A percentile compares a stretch with the other conserved stretches of the same genome.
These are phyloP conservation scores for Entrophospora sp. DNA, from an alignment of 192 early-diverging fungal genomes.

Conservation along the genomic window DNA sequence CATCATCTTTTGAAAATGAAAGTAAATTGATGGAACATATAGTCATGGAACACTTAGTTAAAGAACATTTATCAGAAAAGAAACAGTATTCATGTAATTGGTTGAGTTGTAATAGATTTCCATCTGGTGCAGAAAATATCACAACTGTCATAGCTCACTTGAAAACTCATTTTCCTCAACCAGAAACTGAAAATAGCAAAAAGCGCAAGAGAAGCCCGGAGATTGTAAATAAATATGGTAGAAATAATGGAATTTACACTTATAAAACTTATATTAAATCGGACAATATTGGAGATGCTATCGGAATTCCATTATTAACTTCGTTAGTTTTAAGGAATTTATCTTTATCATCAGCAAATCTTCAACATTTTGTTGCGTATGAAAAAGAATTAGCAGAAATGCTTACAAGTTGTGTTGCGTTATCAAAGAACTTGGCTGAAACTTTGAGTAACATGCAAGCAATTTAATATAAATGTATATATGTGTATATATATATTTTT, in stretches of 20 bases:
- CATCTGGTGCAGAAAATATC: conserved; percentile 24
- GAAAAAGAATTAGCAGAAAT: conserved; percentile 39
- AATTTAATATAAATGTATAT: too few relatives aligned
- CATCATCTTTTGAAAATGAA: conserved; percentile 28
- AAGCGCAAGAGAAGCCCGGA: conserved; percentile 15
- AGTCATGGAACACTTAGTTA: too few relatives aligned
- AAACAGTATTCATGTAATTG: conserved; percentile 39
- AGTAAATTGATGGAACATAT: conserved; percentile 38
- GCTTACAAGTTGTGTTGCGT: conserved; percentile 29
- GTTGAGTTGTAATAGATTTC: conserved; percentile 39
- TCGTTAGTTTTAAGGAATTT: conserved; percentile 46
- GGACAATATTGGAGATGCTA: conserved; percentile 25
- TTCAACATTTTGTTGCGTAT: conserved; percentile 40
- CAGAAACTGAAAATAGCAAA: conserved; percentile 22
- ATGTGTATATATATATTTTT: too few relatives aligned
- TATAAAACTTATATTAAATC: conserved; percentile 35
- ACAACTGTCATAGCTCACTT: conserved; percentile 36
- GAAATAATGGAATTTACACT: conserved; percentile 18
- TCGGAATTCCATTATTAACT: conserved; percentile 49
- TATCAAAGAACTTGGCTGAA: conserved; percentile 17
- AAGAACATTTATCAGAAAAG: conserved; percentile 34
- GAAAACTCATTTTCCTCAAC: conserved; percentile 43
- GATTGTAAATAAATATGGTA: conserved; percentile 26
- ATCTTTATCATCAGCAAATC: conserved; percentile 32
- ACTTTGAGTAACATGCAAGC: conserved; percentile 15